phyloP scores from a whole-genome alignment of 345 rosid genomes.

The Euphorbia peplus region DNA sequence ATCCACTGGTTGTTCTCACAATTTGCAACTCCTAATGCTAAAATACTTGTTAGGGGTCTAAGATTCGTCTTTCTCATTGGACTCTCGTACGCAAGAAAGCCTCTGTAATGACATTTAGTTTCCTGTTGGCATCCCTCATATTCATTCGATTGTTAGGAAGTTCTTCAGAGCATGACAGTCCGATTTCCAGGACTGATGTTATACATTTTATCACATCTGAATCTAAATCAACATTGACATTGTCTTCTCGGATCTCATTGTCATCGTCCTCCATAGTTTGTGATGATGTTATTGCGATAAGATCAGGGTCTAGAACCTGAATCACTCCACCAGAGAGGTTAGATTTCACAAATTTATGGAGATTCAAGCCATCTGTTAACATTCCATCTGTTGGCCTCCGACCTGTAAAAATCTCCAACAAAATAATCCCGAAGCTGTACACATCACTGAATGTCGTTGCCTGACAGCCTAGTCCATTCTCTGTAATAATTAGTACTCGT shows the following conservation, averaged over 20 bases:
- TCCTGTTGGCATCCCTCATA: slow-evolving; percentile 1
- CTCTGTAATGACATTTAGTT: background rate
- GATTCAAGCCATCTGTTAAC: background rate
- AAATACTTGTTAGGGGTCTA: background rate
- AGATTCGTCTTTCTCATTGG: background rate
- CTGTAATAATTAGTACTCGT: background rate
- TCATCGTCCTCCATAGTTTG: no score
- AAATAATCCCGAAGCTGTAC: slow-evolving; percentile 7
- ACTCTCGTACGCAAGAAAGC: background rate
- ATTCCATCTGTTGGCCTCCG: background rate
- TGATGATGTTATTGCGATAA: background rate
- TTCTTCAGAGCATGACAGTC: slow-evolving; percentile 1
- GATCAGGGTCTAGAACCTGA: background rate
- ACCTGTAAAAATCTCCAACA: slow-evolving; percentile 3
- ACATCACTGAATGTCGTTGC: background rate
- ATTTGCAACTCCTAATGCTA: no score
- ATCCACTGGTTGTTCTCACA: no score
- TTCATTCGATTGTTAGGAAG: background rate
- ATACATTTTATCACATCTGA: background rate
- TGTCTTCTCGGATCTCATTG: no score
- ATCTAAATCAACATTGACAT: no score
- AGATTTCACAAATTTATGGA: background rate
- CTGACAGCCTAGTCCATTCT: background rate
- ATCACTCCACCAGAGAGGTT: background rate
- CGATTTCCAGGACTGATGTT: background rate